Base-by-base conservation (phyloP, 495 filamentous ascomycete species). In the Barbatosphaeria neglecta region DNA sequence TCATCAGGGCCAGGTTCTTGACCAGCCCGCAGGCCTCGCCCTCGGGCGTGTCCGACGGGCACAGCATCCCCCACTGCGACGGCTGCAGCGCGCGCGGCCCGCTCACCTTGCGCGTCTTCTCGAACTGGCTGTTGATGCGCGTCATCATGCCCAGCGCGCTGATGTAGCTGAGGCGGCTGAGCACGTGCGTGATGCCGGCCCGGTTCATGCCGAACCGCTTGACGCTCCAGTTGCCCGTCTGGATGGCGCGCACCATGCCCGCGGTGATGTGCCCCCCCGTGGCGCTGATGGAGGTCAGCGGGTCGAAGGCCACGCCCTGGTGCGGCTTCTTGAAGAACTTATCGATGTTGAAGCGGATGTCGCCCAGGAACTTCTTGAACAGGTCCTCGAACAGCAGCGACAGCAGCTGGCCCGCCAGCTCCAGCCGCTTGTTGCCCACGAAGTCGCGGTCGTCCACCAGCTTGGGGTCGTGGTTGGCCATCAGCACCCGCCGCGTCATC, bases 121-220 rank as follows among this genome's bases (percentile, higher is more conserved):
- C 92, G 59, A 99, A 97, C 68, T 97, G 92, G 76, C 86, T 93
- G 67, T 81, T 90, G 54, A 97, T 97, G 55, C 92, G 81, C 10
- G 93, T 97, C 93, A 99, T 97, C 93, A 97, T 97, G 46, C 93
- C 93, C n/a, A 99, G 75, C 10, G 93, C 93, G 53, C 84, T 86
- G 66, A 97, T 95, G 58, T 95, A 99, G 62, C 89, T 96, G 39
- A 97, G 69, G 37, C 92, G 80, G 67, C 90, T 96, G 16, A 99
- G 72, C 45, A 99, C 89, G 63, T 99, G 92, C 3, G 92, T 95
- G 9, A 99, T 89, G 55, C 92, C 92, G 18, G 92, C 92, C 62
- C 92, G 77, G 58, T 95, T 90, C 92, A 97, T 99, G 63, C 87
- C 87, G 70, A 97, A 97, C 61, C 93, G 87, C 62, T 92, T 94